Conservation (phyloP, 78 protist genomes). For the Dictyostelium purpureum region DNA sequence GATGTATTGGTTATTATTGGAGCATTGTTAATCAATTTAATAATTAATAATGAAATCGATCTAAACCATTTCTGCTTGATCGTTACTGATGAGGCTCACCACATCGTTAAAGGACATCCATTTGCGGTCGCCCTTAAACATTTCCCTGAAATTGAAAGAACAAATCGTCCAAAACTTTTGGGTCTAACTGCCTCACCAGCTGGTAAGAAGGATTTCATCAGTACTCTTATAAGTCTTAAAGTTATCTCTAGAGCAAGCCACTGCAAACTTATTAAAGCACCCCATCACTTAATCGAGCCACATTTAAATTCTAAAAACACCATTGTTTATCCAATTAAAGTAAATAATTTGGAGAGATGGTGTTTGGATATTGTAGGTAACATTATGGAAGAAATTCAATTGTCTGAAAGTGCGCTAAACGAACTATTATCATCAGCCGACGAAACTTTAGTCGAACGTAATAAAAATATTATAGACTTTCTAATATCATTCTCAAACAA, state of each 20-base stretch:
- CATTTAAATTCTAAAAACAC: background rate
- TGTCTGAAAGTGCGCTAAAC: too few relatives aligned
- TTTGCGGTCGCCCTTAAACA: background rate
- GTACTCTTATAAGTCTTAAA: conserved; percentile 9
- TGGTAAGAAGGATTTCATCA: conserved; percentile 16
- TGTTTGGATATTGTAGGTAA: too few relatives aligned
- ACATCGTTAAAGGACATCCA: conserved; percentile 45
- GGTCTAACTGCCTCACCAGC: conserved; percentile 57
- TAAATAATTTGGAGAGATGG: background rate
- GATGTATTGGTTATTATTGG: conserved; percentile 23
- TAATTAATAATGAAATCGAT: background rate
- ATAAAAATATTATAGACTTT: too few relatives aligned
- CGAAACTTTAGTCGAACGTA: too few relatives aligned
- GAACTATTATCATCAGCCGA: too few relatives aligned
- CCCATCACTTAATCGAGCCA: background rate
- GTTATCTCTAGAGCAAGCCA: background rate
- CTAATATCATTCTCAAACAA: too few relatives aligned
- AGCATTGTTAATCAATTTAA: background rate
- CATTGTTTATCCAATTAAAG: background rate
- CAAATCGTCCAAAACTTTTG: conserved; percentile 5
- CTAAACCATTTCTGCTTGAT: background rate
- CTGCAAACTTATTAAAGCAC: background rate
- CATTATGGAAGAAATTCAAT: too few relatives aligned
- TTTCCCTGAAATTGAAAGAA: background rate
- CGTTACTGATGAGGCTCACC: conserved; percentile 51